Evolutionary conservation across 768 basidiomycete genomes (phyloP), one percentile per base, ranked within the genome.

Genomic region (Gloeophyllum trabeum): DNA sequence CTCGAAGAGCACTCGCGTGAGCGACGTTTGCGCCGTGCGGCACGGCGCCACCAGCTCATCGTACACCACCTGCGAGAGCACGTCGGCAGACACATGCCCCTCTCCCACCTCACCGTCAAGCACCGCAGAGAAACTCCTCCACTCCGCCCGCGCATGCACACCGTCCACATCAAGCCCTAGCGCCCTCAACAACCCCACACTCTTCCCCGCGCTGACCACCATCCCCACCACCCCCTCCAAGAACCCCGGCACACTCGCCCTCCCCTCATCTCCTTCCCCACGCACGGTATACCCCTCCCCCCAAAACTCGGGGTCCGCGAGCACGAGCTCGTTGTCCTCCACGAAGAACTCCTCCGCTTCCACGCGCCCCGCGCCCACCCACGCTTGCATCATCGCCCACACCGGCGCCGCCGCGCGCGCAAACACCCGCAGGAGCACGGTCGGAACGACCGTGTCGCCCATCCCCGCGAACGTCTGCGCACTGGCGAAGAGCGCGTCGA

Each of bases 291-390:
- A 88, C 0, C 81, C 83, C 32, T 84, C 77, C 23, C 69, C 62
- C 87, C 87, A 91, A 52, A 87, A 87, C 43, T 88, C 83, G 0
- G 79, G 80, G 51, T 83, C 80, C 52, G 76, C 46, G 24, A 56
- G 43, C 6, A 46, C 43, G 35, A 84, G 62, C 16, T 76, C 79
- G 51, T 73, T 85, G 46, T 74, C 72, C 52, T 83, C 81, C 36
- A 91, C 75, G 58, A 90, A 89, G 60, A 88, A 88, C 51, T 91
- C 87, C 7, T 80, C 79, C 16, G 81, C 77, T 1, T 30, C 5
- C 16, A 24, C 12, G 35, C 83, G 83, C 1, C 87, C 87, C 49
- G 81, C 69, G 37, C 65, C 69, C 41, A 90, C 58, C 88, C 87
- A 91, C 43, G 64, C 63, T 21, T 75, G 73, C 2, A 82, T 64